phyloP scores from a whole-genome alignment of 176 grass and related monocot genomes.

The Oryza longistaminata region DNA sequence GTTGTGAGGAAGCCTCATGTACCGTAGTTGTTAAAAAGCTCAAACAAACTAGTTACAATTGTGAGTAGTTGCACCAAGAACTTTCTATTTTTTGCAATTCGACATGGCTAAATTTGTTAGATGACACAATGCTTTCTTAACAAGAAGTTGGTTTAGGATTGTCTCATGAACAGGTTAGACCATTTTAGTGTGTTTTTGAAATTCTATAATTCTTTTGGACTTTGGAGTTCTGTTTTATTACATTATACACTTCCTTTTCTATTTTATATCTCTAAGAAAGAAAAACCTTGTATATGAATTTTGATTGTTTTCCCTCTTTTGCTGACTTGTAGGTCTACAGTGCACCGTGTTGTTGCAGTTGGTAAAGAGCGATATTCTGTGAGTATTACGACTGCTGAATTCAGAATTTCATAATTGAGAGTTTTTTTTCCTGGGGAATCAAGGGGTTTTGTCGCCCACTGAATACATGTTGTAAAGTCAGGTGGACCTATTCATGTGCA shows the following conservation, averaged over 20 bases:
- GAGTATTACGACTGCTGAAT: too few relatives aligned
- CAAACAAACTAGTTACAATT: not conserved
- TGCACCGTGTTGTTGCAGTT: constrained; percentile 70
- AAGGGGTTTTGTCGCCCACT: too few relatives aligned
- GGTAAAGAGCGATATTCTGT: constrained; percentile 76
- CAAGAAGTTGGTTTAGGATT: constrained; percentile 6
- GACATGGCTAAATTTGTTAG: not conserved
- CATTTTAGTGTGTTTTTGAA: not conserved
- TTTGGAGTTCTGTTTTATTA: constrained; percentile 4
- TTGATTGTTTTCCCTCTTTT: not conserved
- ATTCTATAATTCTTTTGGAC: constrained; percentile 21
- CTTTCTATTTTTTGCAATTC: not conserved
- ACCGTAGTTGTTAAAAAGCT: not conserved
- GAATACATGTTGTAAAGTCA: not conserved
- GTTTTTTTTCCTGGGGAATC: too few relatives aligned
- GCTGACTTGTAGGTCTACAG: constrained; percentile 63
- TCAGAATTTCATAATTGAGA: too few relatives aligned
- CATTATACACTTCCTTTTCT: not conserved
- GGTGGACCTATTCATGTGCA: not conserved
- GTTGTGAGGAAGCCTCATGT: not conserved
- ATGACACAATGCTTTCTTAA: not conserved
- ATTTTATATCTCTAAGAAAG: not conserved
- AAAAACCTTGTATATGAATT: not conserved
- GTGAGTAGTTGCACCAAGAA: not conserved
- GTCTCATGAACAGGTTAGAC: constrained; percentile 10